These are phyloP conservation scores for Eucalyptus tenuipes DNA, from an alignment of 345 rosid species.

Conservation along the genomic window DNA sequence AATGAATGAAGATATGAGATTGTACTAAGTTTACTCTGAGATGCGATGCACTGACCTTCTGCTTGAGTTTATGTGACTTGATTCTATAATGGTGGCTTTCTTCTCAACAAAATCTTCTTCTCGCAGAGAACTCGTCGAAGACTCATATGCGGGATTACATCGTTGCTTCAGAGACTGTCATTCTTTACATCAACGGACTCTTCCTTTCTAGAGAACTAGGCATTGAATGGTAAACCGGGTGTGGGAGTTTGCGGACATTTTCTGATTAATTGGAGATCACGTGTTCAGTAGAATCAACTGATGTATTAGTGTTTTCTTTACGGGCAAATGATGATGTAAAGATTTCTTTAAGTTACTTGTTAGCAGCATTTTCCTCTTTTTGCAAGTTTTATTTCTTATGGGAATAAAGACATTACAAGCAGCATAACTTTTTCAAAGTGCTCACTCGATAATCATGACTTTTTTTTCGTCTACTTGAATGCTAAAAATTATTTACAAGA, in stretches of 20 bases:
- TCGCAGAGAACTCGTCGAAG: conserved; percentile 56
- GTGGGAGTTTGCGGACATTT: not conserved
- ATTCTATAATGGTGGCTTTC: not conserved
- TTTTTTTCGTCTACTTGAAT: no score
- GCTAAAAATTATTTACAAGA: no score
- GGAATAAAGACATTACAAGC: not conserved
- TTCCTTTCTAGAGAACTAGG: conserved; percentile 64
- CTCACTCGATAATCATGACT: not conserved
- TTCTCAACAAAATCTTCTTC: not conserved
- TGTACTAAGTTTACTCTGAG: not conserved
- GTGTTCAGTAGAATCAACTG: not conserved
- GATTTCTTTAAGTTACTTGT: not conserved
- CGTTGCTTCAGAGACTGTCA: conserved; percentile 41
- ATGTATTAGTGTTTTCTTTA: not conserved
- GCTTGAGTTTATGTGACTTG: not conserved
- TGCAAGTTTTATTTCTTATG: not conserved
- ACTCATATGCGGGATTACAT: conserved; percentile 59
- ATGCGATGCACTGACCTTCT: not conserved
- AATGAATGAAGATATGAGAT: not conserved
- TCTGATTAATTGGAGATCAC: not conserved
- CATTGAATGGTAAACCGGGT: conserved; percentile 60
- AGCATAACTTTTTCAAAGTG: no score
- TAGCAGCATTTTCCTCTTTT: not conserved
- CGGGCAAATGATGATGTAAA: not conserved
- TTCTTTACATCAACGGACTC: conserved; percentile 55